These are phyloP conservation scores for Kodamaea plutei DNA, from an alignment of 1,139 yeast species.

Conservation along the genomic window DNA sequence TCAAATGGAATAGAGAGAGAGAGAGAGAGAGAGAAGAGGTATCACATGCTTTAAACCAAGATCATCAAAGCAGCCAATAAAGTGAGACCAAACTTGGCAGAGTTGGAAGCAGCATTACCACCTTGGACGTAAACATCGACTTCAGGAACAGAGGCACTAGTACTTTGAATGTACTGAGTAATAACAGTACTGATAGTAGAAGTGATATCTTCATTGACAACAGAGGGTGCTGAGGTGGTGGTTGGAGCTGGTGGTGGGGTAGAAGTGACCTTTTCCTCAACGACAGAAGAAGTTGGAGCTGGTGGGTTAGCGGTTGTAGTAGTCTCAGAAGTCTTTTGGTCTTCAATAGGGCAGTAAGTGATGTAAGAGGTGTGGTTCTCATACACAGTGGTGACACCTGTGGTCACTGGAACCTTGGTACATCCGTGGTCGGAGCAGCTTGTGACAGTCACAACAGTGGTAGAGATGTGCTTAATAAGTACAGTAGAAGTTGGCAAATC, in stretches of 20 bases:
- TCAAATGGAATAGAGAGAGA: too few species aligned
- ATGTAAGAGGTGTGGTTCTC: slow-evolving; percentile 13
- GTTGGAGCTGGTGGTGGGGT: not conserved
- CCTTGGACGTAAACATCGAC: not conserved
- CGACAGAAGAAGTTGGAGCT: too few species aligned
- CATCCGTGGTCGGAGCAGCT: slow-evolving; percentile 40
- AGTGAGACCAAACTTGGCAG: not conserved
- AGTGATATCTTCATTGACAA: not conserved
- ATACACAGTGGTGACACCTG: slow-evolving; percentile 42
- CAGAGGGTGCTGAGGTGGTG: not conserved
- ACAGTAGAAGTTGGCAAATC: slow-evolving; percentile 1
- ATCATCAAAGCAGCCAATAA: not conserved
- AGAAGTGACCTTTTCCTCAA: too few species aligned
- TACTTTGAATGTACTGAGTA: not conserved
- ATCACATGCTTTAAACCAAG: too few species aligned
- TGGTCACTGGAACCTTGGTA: slow-evolving; percentile 30
- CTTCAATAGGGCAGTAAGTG: slow-evolving; percentile 17
- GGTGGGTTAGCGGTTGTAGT: too few species aligned
- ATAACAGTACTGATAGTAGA: not conserved
- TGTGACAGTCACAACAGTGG: slow-evolving; percentile 37
- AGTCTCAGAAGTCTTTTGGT: too few species aligned
- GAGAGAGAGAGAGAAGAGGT: too few species aligned
- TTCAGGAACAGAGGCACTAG: not conserved
- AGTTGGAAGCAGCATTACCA: not conserved
- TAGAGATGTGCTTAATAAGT: not conserved